Conservation (phyloP, 441 rosid species). For the Adansonia grandidieri region DNA sequence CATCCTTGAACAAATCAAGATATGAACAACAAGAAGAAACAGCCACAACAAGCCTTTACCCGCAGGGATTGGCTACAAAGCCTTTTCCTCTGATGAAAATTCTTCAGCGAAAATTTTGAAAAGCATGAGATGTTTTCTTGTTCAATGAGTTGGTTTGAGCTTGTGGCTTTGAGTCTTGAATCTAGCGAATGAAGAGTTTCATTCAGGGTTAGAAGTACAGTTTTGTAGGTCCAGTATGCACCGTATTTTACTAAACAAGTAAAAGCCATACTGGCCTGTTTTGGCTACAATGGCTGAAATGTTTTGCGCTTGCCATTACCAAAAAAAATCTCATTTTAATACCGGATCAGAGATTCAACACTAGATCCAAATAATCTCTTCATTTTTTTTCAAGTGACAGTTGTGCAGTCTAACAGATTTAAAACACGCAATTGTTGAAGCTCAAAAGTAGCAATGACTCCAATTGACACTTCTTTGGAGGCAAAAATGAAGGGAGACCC, state of each 20-base stretch:
- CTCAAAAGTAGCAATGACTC: neutral
- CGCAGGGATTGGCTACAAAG: neutral
- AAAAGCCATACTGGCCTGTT: neutral
- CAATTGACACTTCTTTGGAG: neutral
- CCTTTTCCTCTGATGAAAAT: neutral
- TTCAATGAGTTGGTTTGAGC: neutral
- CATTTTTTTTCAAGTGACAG: neutral
- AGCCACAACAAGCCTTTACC: neutral
- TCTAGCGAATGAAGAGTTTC: neutral
- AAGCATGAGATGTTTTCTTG: neutral
- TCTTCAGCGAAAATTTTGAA: neutral
- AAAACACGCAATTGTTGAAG: neutral
- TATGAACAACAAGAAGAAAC: neutral
- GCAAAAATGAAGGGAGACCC: neutral
- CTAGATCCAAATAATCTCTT: neutral
- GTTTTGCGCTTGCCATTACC: neutral
- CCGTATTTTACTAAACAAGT: neutral
- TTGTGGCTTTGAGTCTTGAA: neutral
- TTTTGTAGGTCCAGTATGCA: neutral
- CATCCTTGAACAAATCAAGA: neutral
- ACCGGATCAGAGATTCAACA: neutral
- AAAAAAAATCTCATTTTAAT: neutral
- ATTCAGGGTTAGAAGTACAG: neutral
- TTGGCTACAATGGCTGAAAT: neutral
- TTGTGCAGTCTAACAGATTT: neutral